Conservation (phyloP, 2,329 filamentous ascomycete genomes). For the Ambrosiella xylebori region DNA sequence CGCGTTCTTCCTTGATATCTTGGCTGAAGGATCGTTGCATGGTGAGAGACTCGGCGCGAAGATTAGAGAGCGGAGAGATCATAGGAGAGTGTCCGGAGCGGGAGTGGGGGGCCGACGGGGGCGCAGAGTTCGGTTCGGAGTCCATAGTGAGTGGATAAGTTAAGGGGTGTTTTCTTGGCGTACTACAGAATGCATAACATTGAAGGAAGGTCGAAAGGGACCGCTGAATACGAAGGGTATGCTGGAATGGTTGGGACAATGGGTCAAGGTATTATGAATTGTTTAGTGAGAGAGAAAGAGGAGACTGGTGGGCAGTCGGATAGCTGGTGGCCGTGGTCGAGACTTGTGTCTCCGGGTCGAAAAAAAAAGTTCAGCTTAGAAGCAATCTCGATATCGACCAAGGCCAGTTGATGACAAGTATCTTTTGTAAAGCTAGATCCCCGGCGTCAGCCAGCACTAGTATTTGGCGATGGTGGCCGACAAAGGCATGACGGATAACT, state of each 20-base stretch:
- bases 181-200: no score
- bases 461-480: not conserved
- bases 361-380: no score
- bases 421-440: not conserved
- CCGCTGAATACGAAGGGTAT: no score
- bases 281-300: no score
- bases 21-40: slow-evolving; percentile 61
- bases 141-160: not conserved
- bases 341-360: no score
- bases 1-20: slow-evolving; percentile 81
- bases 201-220: no score
- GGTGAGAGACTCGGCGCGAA: slow-evolving; percentile 31
- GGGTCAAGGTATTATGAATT: no score
- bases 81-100: slow-evolving; percentile 8
- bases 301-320: no score
- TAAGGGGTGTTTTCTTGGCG: no score
- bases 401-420: not conserved
- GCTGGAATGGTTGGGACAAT: no score
- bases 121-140: not conserved
- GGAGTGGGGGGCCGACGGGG: not conserved
- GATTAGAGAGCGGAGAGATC: slow-evolving; percentile 26
- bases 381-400: no score
- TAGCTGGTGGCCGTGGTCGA: no score
- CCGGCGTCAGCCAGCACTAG: not conserved
- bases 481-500: not conserved